These are phyloP conservation scores for Gentiana dahurica DNA, from an alignment of 257 asterid species.

Conservation along the genomic window DNA sequence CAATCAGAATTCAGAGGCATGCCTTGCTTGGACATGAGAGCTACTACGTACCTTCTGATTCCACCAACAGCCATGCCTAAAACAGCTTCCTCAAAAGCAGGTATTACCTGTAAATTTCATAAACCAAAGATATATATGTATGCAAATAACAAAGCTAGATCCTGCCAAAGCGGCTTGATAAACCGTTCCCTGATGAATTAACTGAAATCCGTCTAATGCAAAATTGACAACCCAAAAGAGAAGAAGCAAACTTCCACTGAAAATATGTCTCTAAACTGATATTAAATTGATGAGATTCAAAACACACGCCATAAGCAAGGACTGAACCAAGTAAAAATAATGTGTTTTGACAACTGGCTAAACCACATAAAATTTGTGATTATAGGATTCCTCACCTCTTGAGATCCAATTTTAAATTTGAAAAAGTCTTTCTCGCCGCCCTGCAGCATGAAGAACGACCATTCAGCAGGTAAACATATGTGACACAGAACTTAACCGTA, in stretches of 20 bases:
- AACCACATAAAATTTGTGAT: no score
- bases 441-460: constrained; percentile 26
- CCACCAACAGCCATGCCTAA: constrained; percentile 90
- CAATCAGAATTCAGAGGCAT: no score
- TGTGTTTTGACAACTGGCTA: no score
- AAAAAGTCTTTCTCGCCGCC: constrained; percentile 89
- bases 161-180: no score
- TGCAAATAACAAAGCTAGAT: constrained; percentile 3
- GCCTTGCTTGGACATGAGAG: no score
- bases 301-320: no score
- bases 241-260: no score
- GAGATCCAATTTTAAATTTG: constrained; percentile 81
- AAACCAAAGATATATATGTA: constrained; percentile 12
- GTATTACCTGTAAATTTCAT: constrained; percentile 66
- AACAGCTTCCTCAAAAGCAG: constrained; percentile 94
- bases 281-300: no score
- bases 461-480: constrained; percentile 10
- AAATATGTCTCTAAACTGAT: no score
- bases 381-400: constrained; percentile 42
- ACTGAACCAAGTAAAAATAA: no score
- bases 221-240: no score
- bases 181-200: not conserved
- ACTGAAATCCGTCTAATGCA: not conserved
- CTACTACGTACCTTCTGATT: constrained; percentile 53
- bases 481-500: constrained; percentile 1